Conservation (phyloP, 345 rosid genomes). For the Salix exigua region DNA sequence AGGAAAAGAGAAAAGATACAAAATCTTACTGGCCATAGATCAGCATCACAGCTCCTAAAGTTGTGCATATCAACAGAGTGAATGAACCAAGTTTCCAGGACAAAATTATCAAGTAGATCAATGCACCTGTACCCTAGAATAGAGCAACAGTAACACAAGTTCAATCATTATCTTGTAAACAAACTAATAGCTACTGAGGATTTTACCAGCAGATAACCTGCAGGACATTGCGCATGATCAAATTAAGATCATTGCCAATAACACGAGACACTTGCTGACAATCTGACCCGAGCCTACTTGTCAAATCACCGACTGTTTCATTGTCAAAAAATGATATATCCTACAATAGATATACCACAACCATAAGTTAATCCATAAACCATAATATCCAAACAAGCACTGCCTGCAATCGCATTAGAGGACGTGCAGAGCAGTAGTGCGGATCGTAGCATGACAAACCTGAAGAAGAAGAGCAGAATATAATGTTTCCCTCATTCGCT, state of each 20-base stretch:
- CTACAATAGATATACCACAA: conserved; percentile 37
- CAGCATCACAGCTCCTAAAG: conserved; percentile 70
- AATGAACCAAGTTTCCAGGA: conserved; percentile 82
- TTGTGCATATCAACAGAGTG: conserved; percentile 70
- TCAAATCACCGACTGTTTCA: conserved; percentile 96
- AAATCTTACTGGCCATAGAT: conserved; percentile 74
- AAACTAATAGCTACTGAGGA: conserved; percentile 1
- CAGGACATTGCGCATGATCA: conserved; percentile 75
- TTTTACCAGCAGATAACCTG: conserved; percentile 52
- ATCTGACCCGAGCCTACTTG: conserved; percentile 97
- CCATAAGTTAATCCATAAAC: conserved; percentile 1
- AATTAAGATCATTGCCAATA: conserved; percentile 86
- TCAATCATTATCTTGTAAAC: conserved; percentile 13
- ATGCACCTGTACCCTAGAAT: conserved; percentile 76
- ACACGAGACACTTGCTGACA: conserved; percentile 98
- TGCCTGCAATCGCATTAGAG: conserved; percentile 3
- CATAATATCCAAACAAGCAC: conserved; percentile 11
- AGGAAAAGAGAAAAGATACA: conserved; percentile 6
- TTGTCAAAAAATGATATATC: conserved; percentile 88
- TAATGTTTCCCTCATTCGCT: conserved; percentile 88
- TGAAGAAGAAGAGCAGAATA: conserved; percentile 86
- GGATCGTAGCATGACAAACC: conserved; percentile 37
- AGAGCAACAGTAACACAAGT: conserved; percentile 24
- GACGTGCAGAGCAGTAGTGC: neutral
- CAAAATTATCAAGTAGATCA: conserved; percentile 74